Conservation (phyloP, 2,329 filamentous ascomycete species). For the Fusarium setosum region DNA sequence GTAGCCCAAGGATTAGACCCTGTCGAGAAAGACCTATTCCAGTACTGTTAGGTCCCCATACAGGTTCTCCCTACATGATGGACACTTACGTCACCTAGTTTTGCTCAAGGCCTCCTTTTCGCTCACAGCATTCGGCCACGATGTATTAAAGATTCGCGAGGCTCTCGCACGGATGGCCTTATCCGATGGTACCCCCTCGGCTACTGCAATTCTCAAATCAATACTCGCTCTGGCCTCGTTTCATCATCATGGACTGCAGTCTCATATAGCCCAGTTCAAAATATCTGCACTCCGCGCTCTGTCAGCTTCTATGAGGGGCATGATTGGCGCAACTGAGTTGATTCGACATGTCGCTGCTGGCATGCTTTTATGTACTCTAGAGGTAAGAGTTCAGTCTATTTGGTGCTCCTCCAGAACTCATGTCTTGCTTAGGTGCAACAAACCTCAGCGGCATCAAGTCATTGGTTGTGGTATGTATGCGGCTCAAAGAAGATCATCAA, state of each 20-base stretch:
- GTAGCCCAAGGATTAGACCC: slow-evolving; percentile 30
- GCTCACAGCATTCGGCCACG: slow-evolving; percentile 21
- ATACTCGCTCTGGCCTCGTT: slow-evolving; percentile 27
- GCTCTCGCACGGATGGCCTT: slow-evolving; percentile 33
- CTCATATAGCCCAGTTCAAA: neutral
- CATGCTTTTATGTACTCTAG: slow-evolving; percentile 28
- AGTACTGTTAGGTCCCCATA: slow-evolving; percentile 29
- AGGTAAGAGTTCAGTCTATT: neutral
- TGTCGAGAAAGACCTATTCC: slow-evolving; percentile 10
- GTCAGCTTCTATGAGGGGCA: neutral
- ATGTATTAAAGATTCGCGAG: slow-evolving; percentile 11
- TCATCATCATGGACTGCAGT: neutral
- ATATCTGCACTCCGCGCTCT: slow-evolving; percentile 24
- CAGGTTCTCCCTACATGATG: accelerated
- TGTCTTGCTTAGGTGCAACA: slow-evolving; percentile 22
- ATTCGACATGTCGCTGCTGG: slow-evolving; percentile 36
- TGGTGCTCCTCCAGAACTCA: neutral
- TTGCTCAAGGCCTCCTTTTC: slow-evolving; percentile 26
- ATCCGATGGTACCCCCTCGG: neutral
- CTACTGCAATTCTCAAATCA: slow-evolving; percentile 25
- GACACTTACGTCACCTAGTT: slow-evolving; percentile 9
- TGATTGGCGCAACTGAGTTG: neutral
- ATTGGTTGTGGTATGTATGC: slow-evolving; percentile 37
- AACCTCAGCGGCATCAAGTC: slow-evolving; percentile 19
- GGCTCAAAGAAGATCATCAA: slow-evolving; percentile 29